Evolutionary conservation across 108 stramenopile genomes (phyloP).

Genomic region (Mayamaea pseudoterrestris): DNA sequence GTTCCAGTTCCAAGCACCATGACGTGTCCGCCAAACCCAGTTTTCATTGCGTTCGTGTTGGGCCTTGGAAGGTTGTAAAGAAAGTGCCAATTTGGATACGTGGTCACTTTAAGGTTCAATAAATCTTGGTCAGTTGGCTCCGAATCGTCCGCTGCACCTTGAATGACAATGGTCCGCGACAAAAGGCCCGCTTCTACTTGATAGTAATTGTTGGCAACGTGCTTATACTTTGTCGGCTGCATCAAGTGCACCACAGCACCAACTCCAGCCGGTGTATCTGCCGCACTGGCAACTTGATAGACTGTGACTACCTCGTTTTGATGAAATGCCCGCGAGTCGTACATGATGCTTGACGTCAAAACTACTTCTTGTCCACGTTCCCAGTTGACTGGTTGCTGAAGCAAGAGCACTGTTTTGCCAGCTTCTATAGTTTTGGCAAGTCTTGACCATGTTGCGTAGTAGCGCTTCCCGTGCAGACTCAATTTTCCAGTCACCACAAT

Average conservation of each 20-base stretch:
- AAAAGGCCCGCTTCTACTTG: slow-evolving; percentile 41
- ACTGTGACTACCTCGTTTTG: slow-evolving; percentile 22
- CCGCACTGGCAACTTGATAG: slow-evolving; percentile 2
- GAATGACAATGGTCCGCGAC: slow-evolving; percentile 24
- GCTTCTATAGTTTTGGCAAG: slow-evolving; percentile 15
- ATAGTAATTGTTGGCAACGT: slow-evolving; percentile 26
- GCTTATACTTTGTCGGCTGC: slow-evolving; percentile 9
- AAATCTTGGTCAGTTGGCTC: slow-evolving; percentile 29
- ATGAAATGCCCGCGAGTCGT: slow-evolving; percentile 19
- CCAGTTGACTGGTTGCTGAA: slow-evolving; percentile 33
- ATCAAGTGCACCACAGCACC: slow-evolving; percentile 15
- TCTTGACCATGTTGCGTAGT: slow-evolving; percentile 24
- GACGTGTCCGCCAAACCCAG: slow-evolving; percentile 38
- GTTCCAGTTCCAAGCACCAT: slow-evolving; percentile 15
- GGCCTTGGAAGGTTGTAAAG: no score
- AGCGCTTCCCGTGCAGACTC: slow-evolving; percentile 19
- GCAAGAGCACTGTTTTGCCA: slow-evolving; percentile 9
- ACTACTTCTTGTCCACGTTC: slow-evolving; percentile 28
- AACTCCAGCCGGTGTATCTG: slow-evolving; percentile 3
- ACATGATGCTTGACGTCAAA: slow-evolving; percentile 16
- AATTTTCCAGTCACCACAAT: slow-evolving; percentile 21
- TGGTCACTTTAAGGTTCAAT: not conserved
- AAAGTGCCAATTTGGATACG: not conserved
- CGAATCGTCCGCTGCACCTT: slow-evolving; percentile 21
- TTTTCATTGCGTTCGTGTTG: slow-evolving; percentile 12